A percentile compares a stretch with the other conserved stretches of the same genome.
Conservation (phyloP, 495 filamentous ascomycete genomes). For the Margaritispora aquatica region DNA sequence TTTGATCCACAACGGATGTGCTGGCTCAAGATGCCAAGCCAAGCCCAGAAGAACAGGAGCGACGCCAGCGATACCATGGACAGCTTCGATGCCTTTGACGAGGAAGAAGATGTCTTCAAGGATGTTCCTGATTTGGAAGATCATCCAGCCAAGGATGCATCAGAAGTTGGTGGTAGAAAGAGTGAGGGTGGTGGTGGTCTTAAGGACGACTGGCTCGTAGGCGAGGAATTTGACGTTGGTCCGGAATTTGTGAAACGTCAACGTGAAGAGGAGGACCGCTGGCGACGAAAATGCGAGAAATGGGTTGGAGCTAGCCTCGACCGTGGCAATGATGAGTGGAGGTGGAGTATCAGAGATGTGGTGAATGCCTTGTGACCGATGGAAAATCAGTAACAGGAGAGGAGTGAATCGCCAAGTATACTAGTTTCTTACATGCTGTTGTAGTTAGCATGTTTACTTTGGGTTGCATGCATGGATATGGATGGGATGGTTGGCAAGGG, state of each 20-base stretch:
- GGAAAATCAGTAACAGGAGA: neutral
- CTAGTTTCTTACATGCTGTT: neutral
- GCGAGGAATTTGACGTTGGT: constrained; percentile 96
- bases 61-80: constrained; percentile 48
- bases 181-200: constrained; percentile 35
- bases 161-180: constrained; percentile 29
- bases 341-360: constrained; percentile 26
- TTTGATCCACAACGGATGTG: constrained; percentile 96
- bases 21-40: constrained; percentile 66
- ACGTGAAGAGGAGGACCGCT: constrained; percentile 83
- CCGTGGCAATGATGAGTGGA: constrained; percentile 19
- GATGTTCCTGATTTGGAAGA: constrained; percentile 50
- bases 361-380: constrained; percentile 7
- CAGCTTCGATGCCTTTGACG: constrained; percentile 72
- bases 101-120: constrained; percentile 50
- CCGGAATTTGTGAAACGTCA: constrained; percentile 89
- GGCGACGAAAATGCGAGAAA: constrained; percentile 73
- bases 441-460: neutral
- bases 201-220: constrained; percentile 75
- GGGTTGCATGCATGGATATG: neutral
- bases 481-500: neutral
- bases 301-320: constrained; percentile 50
- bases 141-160: constrained; percentile 29
- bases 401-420: neutral
- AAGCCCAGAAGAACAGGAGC: constrained; percentile 20